A percentile compares a stretch with the other conserved stretches of the same genome.
phyloP scores from a whole-genome alignment of 2,329 filamentous ascomycete genomes.

The Pseudogymnoascus sp. region DNA sequence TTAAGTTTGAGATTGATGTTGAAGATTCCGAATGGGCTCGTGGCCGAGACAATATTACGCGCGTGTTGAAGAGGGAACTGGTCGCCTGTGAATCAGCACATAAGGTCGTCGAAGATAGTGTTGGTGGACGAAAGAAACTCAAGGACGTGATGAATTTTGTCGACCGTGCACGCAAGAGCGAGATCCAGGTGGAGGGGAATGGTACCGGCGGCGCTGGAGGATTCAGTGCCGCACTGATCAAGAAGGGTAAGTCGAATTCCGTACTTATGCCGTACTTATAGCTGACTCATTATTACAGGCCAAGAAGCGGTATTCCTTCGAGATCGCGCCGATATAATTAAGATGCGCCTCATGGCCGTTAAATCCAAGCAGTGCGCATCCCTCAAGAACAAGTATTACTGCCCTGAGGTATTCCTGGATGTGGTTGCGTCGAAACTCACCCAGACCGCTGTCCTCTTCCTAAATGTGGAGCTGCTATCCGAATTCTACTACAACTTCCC shows the following conservation, averaged over 20 bases:
- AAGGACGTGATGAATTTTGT: slow-evolving; percentile 86
- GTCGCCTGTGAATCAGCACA: slow-evolving; percentile 72
- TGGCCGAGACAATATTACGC: slow-evolving; percentile 72
- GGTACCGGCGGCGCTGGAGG: slow-evolving; percentile 80
- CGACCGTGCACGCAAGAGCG: slow-evolving; percentile 79
- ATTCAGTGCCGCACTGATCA: slow-evolving; percentile 79
- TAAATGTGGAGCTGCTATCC: slow-evolving; percentile 91
- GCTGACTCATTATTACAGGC: slow-evolving; percentile 40
- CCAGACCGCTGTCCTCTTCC: slow-evolving; percentile 87
- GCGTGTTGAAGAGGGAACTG: slow-evolving; percentile 79
- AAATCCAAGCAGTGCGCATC: slow-evolving; percentile 83
- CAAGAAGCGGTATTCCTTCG: slow-evolving; percentile 90
- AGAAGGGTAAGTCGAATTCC: slow-evolving; percentile 53
- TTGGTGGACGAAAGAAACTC: slow-evolving; percentile 77
- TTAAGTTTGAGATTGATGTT: slow-evolving; percentile 95
- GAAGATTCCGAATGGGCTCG: slow-evolving; percentile 82
- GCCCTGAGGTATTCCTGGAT: slow-evolving; percentile 95
- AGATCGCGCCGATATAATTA: slow-evolving; percentile 81
- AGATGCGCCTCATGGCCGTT: slow-evolving; percentile 78
- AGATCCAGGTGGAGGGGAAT: slow-evolving; percentile 76
- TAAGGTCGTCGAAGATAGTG: slow-evolving; percentile 62
- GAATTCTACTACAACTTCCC: slow-evolving; percentile 99
- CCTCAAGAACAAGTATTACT: slow-evolving; percentile 88
- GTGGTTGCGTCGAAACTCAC: slow-evolving; percentile 92
- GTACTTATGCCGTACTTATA: background rate